Evolutionary conservation across 768 basidiomycete species (phyloP), one percentile per base, ranked within the genome.

Genomic region (Cyclocybe aegerita): DNA sequence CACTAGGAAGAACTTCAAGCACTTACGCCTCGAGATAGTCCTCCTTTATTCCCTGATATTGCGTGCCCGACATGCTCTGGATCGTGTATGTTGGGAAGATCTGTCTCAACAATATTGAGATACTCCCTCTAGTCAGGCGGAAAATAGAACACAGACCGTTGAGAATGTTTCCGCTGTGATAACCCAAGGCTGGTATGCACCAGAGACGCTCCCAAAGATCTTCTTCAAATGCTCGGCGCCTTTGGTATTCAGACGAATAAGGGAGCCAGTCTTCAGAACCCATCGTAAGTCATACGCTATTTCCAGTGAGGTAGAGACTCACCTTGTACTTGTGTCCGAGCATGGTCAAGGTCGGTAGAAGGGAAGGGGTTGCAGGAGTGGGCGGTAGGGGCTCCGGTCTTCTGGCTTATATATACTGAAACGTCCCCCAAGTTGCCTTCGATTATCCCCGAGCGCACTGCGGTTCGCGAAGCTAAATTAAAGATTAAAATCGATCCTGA

Each of bases 1-100:
- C 37, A n/a, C n/a, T 41, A 37, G n/a, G 54, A 12, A n/a, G 15
- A 23, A 42, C 31, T 33, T 32, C 14, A 31, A 34, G 10, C n/a
- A 51, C 55, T 54, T 36, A 59, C 55, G 16, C 35, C 50, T 53
- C 37, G 23, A 62, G 40, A 23, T 39, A 38, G 5, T 62, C 61
- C 39, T 62, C 61, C 31, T 54, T 56, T 4, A 58, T 50, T 2
- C 61, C 61, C 41, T 62, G 55, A 34, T 56, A 62, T 37, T 51
- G 35, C 0, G 41, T 58, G 11, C 61, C 61, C 31, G 43, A 50
- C 29, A 43, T 12, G 44, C 52, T 62, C 43, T 31, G 32, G n/a
- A 62, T 56, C 7, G 57, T 58, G 23, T 60, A 62, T 3, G 59
- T 57, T 0, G 59, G 46, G 17, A 52, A 49, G 35, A 60, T 46